phyloP scores from a whole-genome alignment of 805 yeast genomes.

The Saturnispora kantuleensis region DNA sequence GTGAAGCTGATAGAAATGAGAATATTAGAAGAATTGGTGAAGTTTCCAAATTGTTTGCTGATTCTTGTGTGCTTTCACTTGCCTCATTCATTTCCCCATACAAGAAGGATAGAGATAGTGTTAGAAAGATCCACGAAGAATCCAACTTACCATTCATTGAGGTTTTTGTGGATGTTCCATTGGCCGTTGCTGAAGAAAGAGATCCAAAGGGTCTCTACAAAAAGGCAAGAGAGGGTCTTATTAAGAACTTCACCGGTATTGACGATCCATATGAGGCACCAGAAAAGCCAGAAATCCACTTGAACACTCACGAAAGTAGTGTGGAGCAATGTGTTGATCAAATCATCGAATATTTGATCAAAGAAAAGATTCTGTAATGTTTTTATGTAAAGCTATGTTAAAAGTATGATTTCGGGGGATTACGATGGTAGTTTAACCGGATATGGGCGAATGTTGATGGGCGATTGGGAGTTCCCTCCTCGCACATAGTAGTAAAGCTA shows the following conservation, averaged over 20 bases:
- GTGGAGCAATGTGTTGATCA: conserved; percentile 75
- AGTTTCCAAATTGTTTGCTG: conserved; percentile 89
- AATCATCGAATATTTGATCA: conserved; percentile 53
- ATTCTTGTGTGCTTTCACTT: conserved; percentile 77
- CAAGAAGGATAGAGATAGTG: conserved; percentile 70
- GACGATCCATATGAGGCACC: conserved; percentile 97
- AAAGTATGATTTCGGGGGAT: not conserved
- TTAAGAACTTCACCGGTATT: conserved; percentile 91
- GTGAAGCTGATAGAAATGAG: conserved; percentile 86
- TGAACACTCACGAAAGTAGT: conserved; percentile 58
- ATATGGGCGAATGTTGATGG: too few relatives aligned
- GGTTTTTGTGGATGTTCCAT: conserved; percentile 87
- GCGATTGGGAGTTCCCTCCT: too few relatives aligned
- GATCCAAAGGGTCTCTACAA: conserved; percentile 96
- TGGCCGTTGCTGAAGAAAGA: conserved; percentile 90
- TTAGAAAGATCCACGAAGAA: conserved; percentile 74
- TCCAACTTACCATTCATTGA: conserved; percentile 77
- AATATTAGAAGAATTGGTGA: conserved; percentile 92
- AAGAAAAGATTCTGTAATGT: conserved; percentile 11
- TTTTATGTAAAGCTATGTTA: not conserved
- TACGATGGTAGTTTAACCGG: too few relatives aligned
- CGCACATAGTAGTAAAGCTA: too few relatives aligned
- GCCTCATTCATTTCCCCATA: conserved; percentile 94
- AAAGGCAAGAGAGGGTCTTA: conserved; percentile 91
- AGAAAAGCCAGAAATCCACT: conserved; percentile 68